Conservation (phyloP, 306 rosid genomes). For the Cyamopsis tetragonoloba region DNA sequence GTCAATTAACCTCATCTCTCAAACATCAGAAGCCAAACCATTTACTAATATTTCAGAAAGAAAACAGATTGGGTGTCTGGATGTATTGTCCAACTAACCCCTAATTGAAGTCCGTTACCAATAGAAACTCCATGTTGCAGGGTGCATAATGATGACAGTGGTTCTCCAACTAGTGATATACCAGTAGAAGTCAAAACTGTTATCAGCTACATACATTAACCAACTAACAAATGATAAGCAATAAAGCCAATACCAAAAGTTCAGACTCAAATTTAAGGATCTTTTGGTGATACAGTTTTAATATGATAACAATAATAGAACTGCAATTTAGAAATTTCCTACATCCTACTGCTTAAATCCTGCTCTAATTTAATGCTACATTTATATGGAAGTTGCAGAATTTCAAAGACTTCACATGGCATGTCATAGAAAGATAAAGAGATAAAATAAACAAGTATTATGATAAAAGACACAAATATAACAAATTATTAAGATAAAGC, state of each 20-base stretch:
- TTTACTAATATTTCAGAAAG: conserved; percentile 10
- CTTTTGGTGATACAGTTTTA: not conserved
- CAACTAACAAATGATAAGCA: conserved; percentile 7
- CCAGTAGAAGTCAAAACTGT: not conserved
- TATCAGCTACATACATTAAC: conserved; percentile 11
- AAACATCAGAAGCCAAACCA: conserved; percentile 6
- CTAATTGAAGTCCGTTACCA: conserved; percentile 6
- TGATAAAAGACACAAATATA: not conserved
- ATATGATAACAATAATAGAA: not conserved
- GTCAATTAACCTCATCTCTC: conserved; percentile 2
- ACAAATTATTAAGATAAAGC: not conserved
- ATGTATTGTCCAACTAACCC: conserved; percentile 10
- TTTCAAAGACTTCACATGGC: not conserved
- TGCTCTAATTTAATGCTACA: not conserved
- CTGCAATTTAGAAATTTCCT: not conserved
- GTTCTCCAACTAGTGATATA: conserved; percentile 9
- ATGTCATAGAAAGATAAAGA: not conserved
- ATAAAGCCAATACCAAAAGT: not conserved
- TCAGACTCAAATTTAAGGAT: not conserved
- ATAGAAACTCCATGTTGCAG: not conserved
- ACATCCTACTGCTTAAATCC: not conserved
- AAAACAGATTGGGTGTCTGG: not conserved
- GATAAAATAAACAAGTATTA: not conserved
- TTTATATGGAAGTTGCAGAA: not conserved
- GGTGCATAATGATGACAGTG: not conserved